Evolutionary conservation across 2,329 filamentous ascomycete genomes (phyloP), one percentile per base, ranked within the genome.

Genomic region (Lecanosticta acicola): DNA sequence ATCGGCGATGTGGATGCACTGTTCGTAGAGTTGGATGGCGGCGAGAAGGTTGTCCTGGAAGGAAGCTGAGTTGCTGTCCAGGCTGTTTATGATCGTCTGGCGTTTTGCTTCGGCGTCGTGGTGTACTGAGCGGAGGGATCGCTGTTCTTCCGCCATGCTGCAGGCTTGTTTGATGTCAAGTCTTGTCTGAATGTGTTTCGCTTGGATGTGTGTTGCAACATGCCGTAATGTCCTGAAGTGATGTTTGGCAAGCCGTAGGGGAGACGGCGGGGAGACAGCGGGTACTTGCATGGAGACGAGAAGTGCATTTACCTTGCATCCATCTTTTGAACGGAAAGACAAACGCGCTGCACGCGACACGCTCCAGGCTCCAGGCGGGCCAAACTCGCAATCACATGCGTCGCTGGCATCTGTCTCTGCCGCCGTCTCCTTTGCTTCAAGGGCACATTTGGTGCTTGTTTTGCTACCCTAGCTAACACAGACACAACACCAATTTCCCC

Each of bases 1-100:
- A 54, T 80, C 74, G 53, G 87, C 80, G 45, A 86, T 78, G 48
- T 79, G 72, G 48, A 84, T 74, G 66, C 86, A 90, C 65, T 85
- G 75, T 59, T 85, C 75, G 68, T 94, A 91, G 43, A 81, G 77
- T 53, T 77, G 68, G 57, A 94, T 80, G 33, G 86, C 79, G 32
- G 74, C 68, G 49, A 73, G 72, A 56, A 95, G 76, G 58, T 81
- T 80, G 55, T 83, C 76, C 62, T 80, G 80, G 69, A 84, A 91
- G 45, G 72, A 67, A 26, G 80, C 71, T 18, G 79, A 81, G 55
- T 79, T 85, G 46, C 79, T 77, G 61, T 85, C 79, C 56, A 75
- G 77, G n/a, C 78, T 73, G 45, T 71, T 71, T 55, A 87, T 83
- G 41, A 95, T 66, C 33, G 67, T 67, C 48, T 70, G 64, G 40